Evolutionary conservation across 345 rosid genomes (phyloP), one percentile per base, ranked within the genome.

Genomic region (Tarenaya hassleriana): DNA sequence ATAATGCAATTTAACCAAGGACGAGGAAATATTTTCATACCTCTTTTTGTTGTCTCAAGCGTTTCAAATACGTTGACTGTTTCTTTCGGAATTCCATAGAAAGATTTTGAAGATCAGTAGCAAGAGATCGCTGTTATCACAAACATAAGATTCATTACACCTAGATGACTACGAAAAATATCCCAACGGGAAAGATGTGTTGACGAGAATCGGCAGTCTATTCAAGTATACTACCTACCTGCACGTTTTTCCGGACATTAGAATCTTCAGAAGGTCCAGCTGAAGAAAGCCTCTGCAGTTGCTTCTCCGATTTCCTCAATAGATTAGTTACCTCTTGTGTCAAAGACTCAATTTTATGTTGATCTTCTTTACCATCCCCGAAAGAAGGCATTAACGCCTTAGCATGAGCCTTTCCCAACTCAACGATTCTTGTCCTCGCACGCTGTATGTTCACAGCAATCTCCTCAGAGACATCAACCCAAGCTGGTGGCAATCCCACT

Each of bases 321-420:
- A 88, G 62, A 58, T 67, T 65, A 10, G 99, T 94, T 56, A 83
- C 55, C 70, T 88, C 97, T n/a, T 72, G 87, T 14, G 97, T 86
- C 58, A 94, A 79, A 69, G 67, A 55, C 80, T 94, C 97, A 29
- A 94, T 94, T 56, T 62, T 52, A n/a, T 41, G 81, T 54, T 94
- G 99, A 70, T 85, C 97, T 64, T 88, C 99, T 77, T 75, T 88
- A 62, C 81, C 97, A 51, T 94, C 99, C 34, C 97, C 99, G 60
- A 94, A 88, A 1, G 99, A 94, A 33, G 99, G 99, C 99, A 94
- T 88, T 69, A 94, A 69, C 33, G 97, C 94, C 70, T 94, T 94
- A 27, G 91, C 85, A 64, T 88, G 95, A 70, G 95, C 92, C 68
- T 76, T 94, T 14, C 89, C 77, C 67, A 94, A 48, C 64, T 86